Evolutionary conservation across 1,139 yeast species (phyloP).

Genomic region (Taiozyma sp.): DNA sequence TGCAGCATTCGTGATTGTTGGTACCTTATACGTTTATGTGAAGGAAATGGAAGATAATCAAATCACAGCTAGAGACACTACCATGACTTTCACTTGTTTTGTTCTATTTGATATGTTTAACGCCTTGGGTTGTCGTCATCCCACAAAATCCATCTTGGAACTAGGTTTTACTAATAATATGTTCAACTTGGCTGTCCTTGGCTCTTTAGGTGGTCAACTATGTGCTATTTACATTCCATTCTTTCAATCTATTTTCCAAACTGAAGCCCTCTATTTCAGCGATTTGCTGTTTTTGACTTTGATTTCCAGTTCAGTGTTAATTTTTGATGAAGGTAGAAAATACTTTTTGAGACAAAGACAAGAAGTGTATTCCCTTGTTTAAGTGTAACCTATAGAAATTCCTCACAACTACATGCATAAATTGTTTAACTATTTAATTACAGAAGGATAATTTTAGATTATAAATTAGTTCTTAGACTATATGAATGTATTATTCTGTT

Average conservation of each 20-base stretch:
- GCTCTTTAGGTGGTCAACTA: slow-evolving; percentile 85
- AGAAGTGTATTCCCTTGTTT: slow-evolving; percentile 19
- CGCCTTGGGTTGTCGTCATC: slow-evolving; percentile 88
- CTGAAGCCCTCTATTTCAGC: slow-evolving; percentile 72
- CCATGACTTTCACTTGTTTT: slow-evolving; percentile 98
- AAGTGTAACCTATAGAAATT: not conserved
- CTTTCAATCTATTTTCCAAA: slow-evolving; percentile 87
- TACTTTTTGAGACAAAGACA: slow-evolving; percentile 25
- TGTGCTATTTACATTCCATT: slow-evolving; percentile 92
- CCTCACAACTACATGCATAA: not conserved
- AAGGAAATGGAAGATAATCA: slow-evolving; percentile 77
- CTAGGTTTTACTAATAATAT: slow-evolving; percentile 77
- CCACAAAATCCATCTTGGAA: slow-evolving; percentile 74
- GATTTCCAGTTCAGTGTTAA: slow-evolving; percentile 75
- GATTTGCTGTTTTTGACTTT: slow-evolving; percentile 62
- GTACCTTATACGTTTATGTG: slow-evolving; percentile 81
- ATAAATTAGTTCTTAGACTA: not conserved
- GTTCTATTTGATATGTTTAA: slow-evolving; percentile 95
- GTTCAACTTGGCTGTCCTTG: slow-evolving; percentile 92
- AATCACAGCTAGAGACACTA: slow-evolving; percentile 90
- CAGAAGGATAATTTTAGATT: no score
- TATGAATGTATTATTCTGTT: not conserved
- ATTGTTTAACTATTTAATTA: not conserved
- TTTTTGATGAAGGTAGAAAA: slow-evolving; percentile 82
- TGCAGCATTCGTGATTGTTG: slow-evolving; percentile 66